Evolutionary conservation across 176 grass and related monocot genomes (phyloP).

Genomic region (Tillandsia fasciculata): DNA sequence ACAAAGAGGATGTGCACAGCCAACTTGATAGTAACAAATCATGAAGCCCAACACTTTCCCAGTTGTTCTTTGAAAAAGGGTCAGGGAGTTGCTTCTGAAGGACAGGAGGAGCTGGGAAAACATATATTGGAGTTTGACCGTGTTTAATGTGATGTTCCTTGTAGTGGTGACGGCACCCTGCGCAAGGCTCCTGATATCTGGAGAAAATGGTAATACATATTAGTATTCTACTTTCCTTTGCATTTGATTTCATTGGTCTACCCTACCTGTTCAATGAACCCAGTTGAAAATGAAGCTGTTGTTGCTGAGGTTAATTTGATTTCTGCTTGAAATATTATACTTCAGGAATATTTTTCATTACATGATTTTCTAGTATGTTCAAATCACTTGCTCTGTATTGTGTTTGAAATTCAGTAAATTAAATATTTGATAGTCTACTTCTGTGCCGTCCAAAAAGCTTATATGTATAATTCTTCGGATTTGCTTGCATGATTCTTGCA

Average conservation of each 20-base stretch:
- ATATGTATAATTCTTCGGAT: no score
- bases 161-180: constrained; percentile 93
- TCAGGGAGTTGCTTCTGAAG: constrained; percentile 20
- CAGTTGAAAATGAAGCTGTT: constrained; percentile 97
- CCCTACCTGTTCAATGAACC: constrained; percentile 97
- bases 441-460: no score
- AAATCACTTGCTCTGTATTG: no score
- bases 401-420: no score
- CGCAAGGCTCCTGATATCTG: constrained; percentile 98
- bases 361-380: neutral
- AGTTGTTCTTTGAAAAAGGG: constrained; percentile 47
- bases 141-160: constrained; percentile 91
- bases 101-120: constrained; percentile 23
- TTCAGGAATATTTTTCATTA: neutral
- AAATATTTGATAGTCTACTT: no score
- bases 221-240: neutral
- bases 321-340: constrained; percentile 11
- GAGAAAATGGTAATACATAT: constrained; percentile 75
- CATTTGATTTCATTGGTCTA: constrained; percentile 31
- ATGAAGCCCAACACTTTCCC: constrained; percentile 96
- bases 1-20: constrained; percentile 98
- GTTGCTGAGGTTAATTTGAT: constrained; percentile 55
- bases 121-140: constrained; percentile 68
- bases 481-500: no score
- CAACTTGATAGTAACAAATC: constrained; percentile 94